Evolutionary conservation across 371 early-diverging fungal species (phyloP).

Genomic region (Mucor saturninus): DNA sequence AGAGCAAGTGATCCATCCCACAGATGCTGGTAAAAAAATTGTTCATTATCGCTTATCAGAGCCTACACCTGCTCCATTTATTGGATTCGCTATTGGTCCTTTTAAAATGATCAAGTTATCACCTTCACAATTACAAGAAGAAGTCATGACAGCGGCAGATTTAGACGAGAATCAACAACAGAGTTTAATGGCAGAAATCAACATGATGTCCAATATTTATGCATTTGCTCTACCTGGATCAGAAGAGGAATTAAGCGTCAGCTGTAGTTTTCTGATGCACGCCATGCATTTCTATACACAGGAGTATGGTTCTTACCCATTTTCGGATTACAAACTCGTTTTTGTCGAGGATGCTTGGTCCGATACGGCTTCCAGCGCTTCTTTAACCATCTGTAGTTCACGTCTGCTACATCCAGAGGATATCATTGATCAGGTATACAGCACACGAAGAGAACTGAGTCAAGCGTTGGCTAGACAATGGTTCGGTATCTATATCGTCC

Average conservation of each 20-base stretch:
- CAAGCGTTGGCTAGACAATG: slow-evolving; percentile 86
- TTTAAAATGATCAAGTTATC: slow-evolving; percentile 62
- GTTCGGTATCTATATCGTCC: slow-evolving; percentile 89
- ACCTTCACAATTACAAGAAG: slow-evolving; percentile 48
- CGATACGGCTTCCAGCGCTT: slow-evolving; percentile 72
- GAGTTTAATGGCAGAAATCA: slow-evolving; percentile 52
- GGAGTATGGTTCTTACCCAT: slow-evolving; percentile 90
- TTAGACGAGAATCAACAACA: slow-evolving; percentile 55
- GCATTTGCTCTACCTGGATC: slow-evolving; percentile 70
- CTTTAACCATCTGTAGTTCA: slow-evolving; percentile 69
- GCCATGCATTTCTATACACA: slow-evolving; percentile 85
- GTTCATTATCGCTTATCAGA: slow-evolving; percentile 66
- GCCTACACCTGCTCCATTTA: slow-evolving; percentile 71
- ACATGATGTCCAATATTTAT: slow-evolving; percentile 68
- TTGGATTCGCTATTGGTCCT: slow-evolving; percentile 79
- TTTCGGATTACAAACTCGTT: slow-evolving; percentile 82
- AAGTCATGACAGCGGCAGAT: slow-evolving; percentile 52
- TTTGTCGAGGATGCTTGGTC: slow-evolving; percentile 81
- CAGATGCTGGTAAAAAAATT: slow-evolving; percentile 57
- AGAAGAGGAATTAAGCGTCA: slow-evolving; percentile 61
- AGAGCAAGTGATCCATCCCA: slow-evolving; percentile 71
- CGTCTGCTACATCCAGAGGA: slow-evolving; percentile 74
- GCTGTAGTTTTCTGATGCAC: slow-evolving; percentile 70
- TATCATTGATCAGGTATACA: slow-evolving; percentile 88
- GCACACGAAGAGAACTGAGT: slow-evolving; percentile 72